These are phyloP conservation scores for Trichophyton equinum DNA, from an alignment of 2,329 filamentous ascomycete genomes.

Conservation along the genomic window DNA sequence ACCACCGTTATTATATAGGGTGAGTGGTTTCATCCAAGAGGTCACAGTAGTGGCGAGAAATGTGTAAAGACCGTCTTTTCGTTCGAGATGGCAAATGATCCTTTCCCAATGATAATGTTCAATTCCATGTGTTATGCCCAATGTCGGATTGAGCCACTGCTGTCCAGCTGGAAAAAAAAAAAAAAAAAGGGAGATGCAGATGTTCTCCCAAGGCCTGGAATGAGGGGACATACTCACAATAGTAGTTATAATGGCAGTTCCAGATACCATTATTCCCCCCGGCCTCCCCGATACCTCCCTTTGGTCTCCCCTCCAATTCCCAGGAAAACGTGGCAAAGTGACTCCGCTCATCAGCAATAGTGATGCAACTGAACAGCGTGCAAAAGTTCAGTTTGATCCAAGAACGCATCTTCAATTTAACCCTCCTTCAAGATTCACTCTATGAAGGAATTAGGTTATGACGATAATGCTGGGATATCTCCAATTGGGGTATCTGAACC, in stretches of 20 bases:
- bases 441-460: conserved; percentile 51
- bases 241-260: conserved; percentile 14
- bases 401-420: conserved; percentile 44
- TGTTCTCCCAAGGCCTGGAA: neutral
- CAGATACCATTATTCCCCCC: conserved; percentile 13
- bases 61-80: neutral
- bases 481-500: conserved; percentile 52
- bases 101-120: neutral
- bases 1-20: neutral
- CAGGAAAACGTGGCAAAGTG: neutral
- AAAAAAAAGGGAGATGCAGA: neutral
- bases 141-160: neutral
- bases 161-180: neutral
- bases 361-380: conserved; percentile 5
- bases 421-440: conserved; percentile 39
- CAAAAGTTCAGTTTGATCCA: conserved; percentile 38
- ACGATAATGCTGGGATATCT: conserved; percentile 46
- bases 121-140: neutral
- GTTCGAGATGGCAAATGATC: neutral
- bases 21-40: conserved; percentile 1
- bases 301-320: conserved; percentile 11
- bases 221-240: conserved; percentile 12
- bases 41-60: neutral
- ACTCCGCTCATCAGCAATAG: neutral
- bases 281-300: conserved; percentile 4